phyloP scores from a whole-genome alignment of 139 green algal genomes.

The Deuterostichococcus epilithicus region DNA sequence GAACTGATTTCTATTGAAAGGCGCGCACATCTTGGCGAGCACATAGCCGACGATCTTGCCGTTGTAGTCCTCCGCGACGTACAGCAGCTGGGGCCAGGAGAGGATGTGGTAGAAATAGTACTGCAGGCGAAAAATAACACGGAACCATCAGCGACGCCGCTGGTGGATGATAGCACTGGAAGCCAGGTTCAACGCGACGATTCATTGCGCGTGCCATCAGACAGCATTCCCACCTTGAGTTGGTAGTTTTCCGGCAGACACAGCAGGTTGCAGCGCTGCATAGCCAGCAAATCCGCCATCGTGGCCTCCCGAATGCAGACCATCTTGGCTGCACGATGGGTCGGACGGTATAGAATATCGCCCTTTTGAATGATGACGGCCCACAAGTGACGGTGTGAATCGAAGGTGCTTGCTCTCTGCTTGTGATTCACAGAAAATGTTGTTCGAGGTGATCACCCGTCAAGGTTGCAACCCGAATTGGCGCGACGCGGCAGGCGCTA shows the following conservation, averaged over 20 bases:
- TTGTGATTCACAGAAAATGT: too few relatives aligned
- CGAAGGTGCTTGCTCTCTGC: too few relatives aligned
- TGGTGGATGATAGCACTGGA: too few relatives aligned
- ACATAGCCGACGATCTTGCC: conserved; percentile 98
- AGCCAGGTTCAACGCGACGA: not conserved
- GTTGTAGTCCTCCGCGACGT: conserved; percentile 96
- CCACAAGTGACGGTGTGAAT: too few relatives aligned
- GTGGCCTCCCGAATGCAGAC: conserved; percentile 91
- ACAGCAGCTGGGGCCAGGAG: conserved; percentile 96
- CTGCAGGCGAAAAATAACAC: conserved; percentile 49
- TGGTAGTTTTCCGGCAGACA: conserved; percentile 99
- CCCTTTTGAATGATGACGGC: too few relatives aligned
- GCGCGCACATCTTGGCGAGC: conserved; percentile 93
- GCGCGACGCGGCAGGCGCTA: too few relatives aligned
- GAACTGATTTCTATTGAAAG: too few relatives aligned
- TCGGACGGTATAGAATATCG: too few relatives aligned
- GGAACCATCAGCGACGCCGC: not conserved
- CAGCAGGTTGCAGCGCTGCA: conserved; percentile 96
- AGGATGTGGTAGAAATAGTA: conserved; percentile 99
- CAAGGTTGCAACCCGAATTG: too few relatives aligned
- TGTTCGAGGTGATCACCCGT: too few relatives aligned
- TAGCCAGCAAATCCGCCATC: conserved; percentile 89
- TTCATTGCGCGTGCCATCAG: conserved; percentile 7
- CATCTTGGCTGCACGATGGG: too few relatives aligned
- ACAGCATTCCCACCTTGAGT: conserved; percentile 76